Evolutionary conservation across 306 rosid genomes (phyloP).

Genomic region (Begonia peltatifolia): DNA sequence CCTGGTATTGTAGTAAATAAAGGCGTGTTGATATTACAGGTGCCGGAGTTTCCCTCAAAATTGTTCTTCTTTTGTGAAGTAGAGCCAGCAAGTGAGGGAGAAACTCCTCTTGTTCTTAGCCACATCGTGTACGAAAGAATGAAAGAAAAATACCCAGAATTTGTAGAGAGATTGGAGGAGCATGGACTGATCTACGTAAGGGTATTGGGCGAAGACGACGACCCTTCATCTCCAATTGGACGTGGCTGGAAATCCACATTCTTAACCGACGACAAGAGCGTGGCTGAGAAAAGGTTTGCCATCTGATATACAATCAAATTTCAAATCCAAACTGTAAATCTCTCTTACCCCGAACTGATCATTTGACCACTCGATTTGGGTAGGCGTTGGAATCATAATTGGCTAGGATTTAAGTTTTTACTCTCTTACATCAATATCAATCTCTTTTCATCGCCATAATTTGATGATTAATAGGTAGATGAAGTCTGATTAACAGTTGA

Average conservation of each 20-base stretch:
- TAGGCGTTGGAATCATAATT: too few relatives aligned
- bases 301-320: background rate
- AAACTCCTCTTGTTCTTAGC: slow-evolving; percentile 81
- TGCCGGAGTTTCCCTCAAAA: slow-evolving; percentile 68
- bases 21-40: slow-evolving; percentile 21
- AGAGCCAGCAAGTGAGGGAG: slow-evolving; percentile 72
- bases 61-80: slow-evolving; percentile 77
- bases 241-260: slow-evolving; percentile 96
- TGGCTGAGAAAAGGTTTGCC: slow-evolving; percentile 71
- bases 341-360: too few relatives aligned
- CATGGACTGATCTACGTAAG: slow-evolving; percentile 60
- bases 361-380: too few relatives aligned
- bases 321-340: too few relatives aligned
- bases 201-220: slow-evolving; percentile 60
- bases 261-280: slow-evolving; percentile 50
- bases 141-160: slow-evolving; percentile 56
- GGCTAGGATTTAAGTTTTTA: too few relatives aligned
- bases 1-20: background rate
- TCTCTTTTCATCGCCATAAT: too few relatives aligned
- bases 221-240: slow-evolving; percentile 76
- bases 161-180: slow-evolving; percentile 51
- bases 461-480: too few relatives aligned
- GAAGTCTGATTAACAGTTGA: too few relatives aligned
- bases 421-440: too few relatives aligned
- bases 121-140: slow-evolving; percentile 59